Base-by-base conservation (phyloP, 345 rosid genomes). In the Bruguiera parviflora region DNA sequence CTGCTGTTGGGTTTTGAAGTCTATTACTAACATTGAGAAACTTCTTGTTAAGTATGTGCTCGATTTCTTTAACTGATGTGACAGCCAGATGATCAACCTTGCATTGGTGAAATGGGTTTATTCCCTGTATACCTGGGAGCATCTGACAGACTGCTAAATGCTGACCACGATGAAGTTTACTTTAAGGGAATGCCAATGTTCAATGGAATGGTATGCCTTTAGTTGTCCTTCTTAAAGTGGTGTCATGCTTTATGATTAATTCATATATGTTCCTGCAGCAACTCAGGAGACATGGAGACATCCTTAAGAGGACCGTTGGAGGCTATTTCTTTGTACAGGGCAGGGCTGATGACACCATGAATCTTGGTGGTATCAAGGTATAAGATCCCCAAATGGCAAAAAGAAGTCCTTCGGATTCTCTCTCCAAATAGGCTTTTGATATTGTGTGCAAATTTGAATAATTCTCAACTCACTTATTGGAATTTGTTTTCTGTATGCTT, bases 281-380 rank as follows among this genome's bases (percentile, higher is more conserved):
- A 20, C 95, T 94, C 15, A 87, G 97, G 81, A 87, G 97, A 70
- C 98, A 94, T 29, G 97, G 98, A 66, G 95, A 94, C 84, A 73
- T 94, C 33, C 39, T 91, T 46, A 80, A 84, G 80, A 82, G 86
- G 79, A 89, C 92, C 1, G 70, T 81, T 31, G 95, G 98, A 66
- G 96, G 97, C 71, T 88, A 82, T 73, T 84, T 63, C 24, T 8
- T 74, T 53, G 95, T 91, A 19, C 96, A 87, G 74, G 97, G 98
- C 29, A 76, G 98, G 80, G 93, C 96, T 65, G 96, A 94, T 80
- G 98, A 91, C 80, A 94, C 98, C 65, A 94, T 94, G 98, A 94
- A 94, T 73, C 92, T 94, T 64, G 97, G 97, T 63, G 98, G 98
- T 65, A 94, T 91, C 68, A 94, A 91, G 97, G 98, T 87, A 77